These are phyloP conservation scores for Gonium pectorale DNA, from an alignment of 139 green algal genomes.

Conservation along the genomic window DNA sequence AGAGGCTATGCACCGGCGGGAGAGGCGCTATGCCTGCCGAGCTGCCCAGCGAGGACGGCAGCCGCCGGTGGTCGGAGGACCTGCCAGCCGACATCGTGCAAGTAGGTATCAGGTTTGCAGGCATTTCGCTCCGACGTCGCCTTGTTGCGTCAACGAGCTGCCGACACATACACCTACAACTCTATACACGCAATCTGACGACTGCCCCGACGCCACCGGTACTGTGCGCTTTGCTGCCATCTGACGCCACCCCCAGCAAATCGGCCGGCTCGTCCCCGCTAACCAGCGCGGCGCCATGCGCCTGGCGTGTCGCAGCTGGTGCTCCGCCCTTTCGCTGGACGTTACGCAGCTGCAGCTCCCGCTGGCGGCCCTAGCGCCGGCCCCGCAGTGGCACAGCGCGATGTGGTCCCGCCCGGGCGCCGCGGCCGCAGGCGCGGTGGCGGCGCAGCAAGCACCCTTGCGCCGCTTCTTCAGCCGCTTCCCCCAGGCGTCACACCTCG, in stretches of 20 bases:
- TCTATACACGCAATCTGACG: no score
- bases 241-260: not conserved
- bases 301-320: conserved; percentile 21
- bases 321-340: not conserved
- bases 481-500: not conserved
- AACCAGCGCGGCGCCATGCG: conserved; percentile 29
- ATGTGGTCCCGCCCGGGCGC: not conserved
- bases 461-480: not conserved
- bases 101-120: no score
- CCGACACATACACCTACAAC: no score
- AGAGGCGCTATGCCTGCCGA: no score
- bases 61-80: no score
- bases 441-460: not conserved
- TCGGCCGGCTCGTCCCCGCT: not conserved
- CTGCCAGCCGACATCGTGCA: no score
- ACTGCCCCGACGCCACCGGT: no score
- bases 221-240: no score
- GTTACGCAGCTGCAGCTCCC: not conserved
- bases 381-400: not conserved
- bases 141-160: no score
- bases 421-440: not conserved
- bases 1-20: no score
- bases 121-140: no score
- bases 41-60: no score
- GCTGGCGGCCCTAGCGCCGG: conserved; percentile 9